Conservation (phyloP, 345 rosid species). For the Pugionium cornutum region DNA sequence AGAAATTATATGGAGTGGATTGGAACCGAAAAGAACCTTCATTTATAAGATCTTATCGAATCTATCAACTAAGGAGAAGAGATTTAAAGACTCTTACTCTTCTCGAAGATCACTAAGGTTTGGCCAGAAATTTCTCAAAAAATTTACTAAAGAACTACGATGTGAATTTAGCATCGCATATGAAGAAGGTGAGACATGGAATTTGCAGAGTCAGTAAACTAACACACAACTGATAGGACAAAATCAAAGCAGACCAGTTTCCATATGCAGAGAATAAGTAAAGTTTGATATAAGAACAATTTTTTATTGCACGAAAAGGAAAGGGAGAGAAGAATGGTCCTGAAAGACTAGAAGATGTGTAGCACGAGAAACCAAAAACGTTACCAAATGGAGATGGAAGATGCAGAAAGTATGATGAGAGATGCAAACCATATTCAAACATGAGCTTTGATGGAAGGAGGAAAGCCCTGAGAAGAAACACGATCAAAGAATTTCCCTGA, state of each 20-base stretch:
- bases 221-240: constrained; percentile 19
- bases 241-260: constrained; percentile 37
- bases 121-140: constrained; percentile 13
- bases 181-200: constrained; percentile 7
- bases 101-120: constrained; percentile 5
- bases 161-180: constrained; percentile 3
- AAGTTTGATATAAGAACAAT: constrained; percentile 20
- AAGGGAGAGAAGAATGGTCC: constrained; percentile 53
- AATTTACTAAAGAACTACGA: constrained; percentile 8
- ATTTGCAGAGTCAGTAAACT: constrained; percentile 4
- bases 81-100: background rate
- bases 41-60: no score
- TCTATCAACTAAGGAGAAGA: constrained; percentile 11
- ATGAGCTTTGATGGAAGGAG: constrained; percentile 44
- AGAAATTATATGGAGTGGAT: no score
- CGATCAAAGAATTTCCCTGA: constrained; percentile 44
- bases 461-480: constrained; percentile 38
- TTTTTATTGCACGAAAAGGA: constrained; percentile 37
- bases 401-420: constrained; percentile 29
- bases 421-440: constrained; percentile 36
- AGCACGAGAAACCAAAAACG: constrained; percentile 40
- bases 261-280: constrained; percentile 26
- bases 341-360: constrained; percentile 47
- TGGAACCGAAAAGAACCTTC: no score
- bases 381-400: constrained; percentile 40